phyloP scores from a whole-genome alignment of 257 asterid species.

The Mitragyna speciosa region DNA sequence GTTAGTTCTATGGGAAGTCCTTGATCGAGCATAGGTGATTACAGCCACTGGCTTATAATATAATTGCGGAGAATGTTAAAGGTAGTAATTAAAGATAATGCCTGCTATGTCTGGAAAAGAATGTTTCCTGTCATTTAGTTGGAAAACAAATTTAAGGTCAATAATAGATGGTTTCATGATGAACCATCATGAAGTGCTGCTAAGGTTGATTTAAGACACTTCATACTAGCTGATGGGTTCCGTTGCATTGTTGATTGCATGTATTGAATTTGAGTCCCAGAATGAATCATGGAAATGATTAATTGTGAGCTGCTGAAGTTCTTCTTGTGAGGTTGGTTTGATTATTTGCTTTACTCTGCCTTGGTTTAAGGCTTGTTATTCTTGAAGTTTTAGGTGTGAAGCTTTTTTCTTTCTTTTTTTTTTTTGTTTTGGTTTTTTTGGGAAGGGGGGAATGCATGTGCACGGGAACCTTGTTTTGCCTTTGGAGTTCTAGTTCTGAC shows the following conservation, averaged over 20 bases:
- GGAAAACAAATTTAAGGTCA: background rate
- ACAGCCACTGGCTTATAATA: background rate
- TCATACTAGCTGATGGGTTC: background rate
- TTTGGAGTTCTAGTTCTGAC: background rate
- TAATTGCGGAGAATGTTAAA: background rate
- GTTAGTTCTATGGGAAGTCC: background rate
- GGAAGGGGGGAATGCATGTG: background rate
- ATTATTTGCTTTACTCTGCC: background rate
- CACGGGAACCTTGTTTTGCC: background rate
- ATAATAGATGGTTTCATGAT: background rate
- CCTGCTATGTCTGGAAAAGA: background rate
- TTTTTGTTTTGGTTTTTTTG: no score
- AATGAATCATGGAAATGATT: background rate
- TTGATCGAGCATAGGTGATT: background rate
- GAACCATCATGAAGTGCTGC: background rate
- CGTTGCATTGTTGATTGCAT: background rate
- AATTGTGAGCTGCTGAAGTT: background rate
- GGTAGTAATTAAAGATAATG: background rate
- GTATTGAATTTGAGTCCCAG: background rate
- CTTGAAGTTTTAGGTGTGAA: background rate
- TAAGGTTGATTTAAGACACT: background rate
- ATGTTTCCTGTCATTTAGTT: background rate
- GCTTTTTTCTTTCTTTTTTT: background rate
- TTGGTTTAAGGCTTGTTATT: background rate
- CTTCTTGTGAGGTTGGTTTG: background rate